Percentiles rank a stretch among this genome's conserved stretches.
These are phyloP conservation scores for Ganoderma leucocontextum DNA, from an alignment of 1,284 basidiomycete genomes.

Conservation along the genomic window DNA sequence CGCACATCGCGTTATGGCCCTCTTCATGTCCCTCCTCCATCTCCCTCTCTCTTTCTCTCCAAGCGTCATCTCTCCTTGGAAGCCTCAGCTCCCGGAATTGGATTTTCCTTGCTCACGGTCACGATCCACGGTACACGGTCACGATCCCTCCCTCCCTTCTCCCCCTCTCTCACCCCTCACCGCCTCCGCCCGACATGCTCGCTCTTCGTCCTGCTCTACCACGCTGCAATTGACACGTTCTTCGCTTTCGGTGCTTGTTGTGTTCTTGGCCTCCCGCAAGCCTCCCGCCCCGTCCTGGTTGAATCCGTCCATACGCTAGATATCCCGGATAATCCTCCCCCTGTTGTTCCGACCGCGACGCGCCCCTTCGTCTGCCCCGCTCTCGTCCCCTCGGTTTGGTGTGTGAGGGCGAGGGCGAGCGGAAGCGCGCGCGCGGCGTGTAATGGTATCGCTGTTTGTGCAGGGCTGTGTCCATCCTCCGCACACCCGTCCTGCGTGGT, in stretches of 20 bases:
- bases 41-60: slow-evolving; percentile 5
- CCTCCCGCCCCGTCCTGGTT: slow-evolving; percentile 3
- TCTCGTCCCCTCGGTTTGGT: background rate
- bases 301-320: slow-evolving; percentile 6
- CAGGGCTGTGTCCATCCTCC: slow-evolving; percentile 10
- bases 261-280: slow-evolving; percentile 26
- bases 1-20: background rate
- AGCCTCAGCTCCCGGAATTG: slow-evolving; percentile 11
- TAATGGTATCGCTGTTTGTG: slow-evolving; percentile 28
- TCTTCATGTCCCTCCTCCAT: background rate
- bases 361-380: background rate
- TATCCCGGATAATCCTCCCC: slow-evolving; percentile 4
- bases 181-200: slow-evolving; percentile 6
- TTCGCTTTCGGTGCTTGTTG: slow-evolving; percentile 36
- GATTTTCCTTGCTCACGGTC: slow-evolving; percentile 16
- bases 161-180: background rate
- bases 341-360: slow-evolving; percentile 9
- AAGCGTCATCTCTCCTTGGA: slow-evolving; percentile 5
- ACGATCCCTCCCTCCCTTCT: background rate
- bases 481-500: background rate
- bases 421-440: slow-evolving; percentile 22
- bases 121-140: slow-evolving; percentile 9
- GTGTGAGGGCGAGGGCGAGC: slow-evolving; percentile 1
- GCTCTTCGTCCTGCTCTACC: slow-evolving; percentile 9
- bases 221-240: slow-evolving; percentile 13